Evolutionary conservation across 805 yeast genomes (phyloP).

Genomic region (Myxozyma kluyveri): DNA sequence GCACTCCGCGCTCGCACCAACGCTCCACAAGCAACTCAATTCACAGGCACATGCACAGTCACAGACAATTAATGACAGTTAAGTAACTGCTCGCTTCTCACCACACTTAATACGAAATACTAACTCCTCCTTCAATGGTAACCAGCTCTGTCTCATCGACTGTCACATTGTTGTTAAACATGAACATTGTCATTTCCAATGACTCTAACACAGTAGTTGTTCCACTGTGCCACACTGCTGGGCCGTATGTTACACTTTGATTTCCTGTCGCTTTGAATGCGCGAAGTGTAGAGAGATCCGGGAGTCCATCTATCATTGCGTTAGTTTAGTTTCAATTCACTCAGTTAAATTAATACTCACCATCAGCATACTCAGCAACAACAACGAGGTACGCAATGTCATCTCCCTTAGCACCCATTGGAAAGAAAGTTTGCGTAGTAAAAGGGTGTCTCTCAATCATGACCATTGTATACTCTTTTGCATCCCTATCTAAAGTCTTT

Average conservation of each 20-base stretch:
- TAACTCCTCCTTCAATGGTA: slow-evolving; percentile 7
- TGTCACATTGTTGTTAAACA: slow-evolving; percentile 20
- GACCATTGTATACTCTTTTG: slow-evolving; percentile 48
- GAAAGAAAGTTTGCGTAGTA: slow-evolving; percentile 86
- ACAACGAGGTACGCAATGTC: slow-evolving; percentile 69
- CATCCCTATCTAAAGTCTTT: slow-evolving; percentile 40
- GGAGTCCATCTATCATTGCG: slow-evolving; percentile 46
- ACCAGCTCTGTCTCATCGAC: slow-evolving; percentile 18
- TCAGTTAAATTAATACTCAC: slow-evolving; percentile 34
- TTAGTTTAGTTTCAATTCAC: slow-evolving; percentile 26
- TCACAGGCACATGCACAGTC: no score
- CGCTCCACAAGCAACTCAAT: no score
- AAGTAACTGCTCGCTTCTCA: no score
- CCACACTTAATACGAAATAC: slow-evolving; percentile 4
- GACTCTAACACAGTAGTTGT: slow-evolving; percentile 12
- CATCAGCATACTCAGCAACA: slow-evolving; percentile 57
- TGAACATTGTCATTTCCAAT: slow-evolving; percentile 23
- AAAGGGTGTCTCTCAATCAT: slow-evolving; percentile 89
- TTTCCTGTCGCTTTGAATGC: slow-evolving; percentile 78
- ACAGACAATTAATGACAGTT: no score
- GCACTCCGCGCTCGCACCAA: no score
- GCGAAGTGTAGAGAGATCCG: slow-evolving; percentile 55
- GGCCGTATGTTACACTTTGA: slow-evolving; percentile 69
- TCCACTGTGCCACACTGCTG: slow-evolving; percentile 24
- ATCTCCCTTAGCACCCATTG: slow-evolving; percentile 66